Evolutionary conservation across 495 filamentous ascomycete genomes (phyloP).

Genomic region (Aeminium ludgeri): DNA sequence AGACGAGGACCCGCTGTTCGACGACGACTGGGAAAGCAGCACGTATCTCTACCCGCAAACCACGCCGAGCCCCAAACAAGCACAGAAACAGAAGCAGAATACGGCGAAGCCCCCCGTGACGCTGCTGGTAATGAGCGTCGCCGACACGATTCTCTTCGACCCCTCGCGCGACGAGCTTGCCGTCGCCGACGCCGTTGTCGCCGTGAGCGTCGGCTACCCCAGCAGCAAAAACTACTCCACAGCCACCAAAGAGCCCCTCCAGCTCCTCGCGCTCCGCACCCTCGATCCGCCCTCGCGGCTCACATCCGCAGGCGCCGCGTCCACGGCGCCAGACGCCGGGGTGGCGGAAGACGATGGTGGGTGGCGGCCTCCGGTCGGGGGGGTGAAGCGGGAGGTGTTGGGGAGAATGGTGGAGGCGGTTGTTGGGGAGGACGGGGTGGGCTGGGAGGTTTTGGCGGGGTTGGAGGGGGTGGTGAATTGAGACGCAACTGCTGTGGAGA

Average conservation of each 20-base stretch:
- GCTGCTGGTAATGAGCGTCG: slow-evolving; percentile 72
- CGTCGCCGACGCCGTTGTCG: slow-evolving; percentile 74
- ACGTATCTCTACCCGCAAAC: slow-evolving; percentile 52
- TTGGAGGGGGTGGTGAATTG: slow-evolving; percentile 36
- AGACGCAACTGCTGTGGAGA: neutral
- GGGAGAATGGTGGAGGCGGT: slow-evolving; percentile 37
- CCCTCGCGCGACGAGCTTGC: slow-evolving; percentile 77
- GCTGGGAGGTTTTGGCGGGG: slow-evolving; percentile 66
- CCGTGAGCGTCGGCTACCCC: slow-evolving; percentile 26
- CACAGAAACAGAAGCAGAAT: too few species aligned
- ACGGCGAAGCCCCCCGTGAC: slow-evolving; percentile 63
- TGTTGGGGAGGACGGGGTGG: slow-evolving; percentile 46
- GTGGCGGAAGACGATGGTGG: slow-evolving; percentile 44
- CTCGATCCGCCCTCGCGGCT: slow-evolving; percentile 57
- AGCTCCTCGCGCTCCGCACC: slow-evolving; percentile 39
- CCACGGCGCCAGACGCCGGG: slow-evolving; percentile 27
- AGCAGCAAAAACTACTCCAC: neutral
- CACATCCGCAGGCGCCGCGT: slow-evolving; percentile 45
- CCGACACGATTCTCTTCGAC: slow-evolving; percentile 83
- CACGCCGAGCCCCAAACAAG: neutral
- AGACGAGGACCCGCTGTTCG: slow-evolving; percentile 93
- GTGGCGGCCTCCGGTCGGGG: slow-evolving; percentile 63
- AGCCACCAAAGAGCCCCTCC: slow-evolving; percentile 15
- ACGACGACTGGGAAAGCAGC: slow-evolving; percentile 90
- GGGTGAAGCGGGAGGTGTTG: slow-evolving; percentile 51